phyloP scores from a whole-genome alignment of 2,329 filamentous ascomycete species.

The Aspergillus fructus region DNA sequence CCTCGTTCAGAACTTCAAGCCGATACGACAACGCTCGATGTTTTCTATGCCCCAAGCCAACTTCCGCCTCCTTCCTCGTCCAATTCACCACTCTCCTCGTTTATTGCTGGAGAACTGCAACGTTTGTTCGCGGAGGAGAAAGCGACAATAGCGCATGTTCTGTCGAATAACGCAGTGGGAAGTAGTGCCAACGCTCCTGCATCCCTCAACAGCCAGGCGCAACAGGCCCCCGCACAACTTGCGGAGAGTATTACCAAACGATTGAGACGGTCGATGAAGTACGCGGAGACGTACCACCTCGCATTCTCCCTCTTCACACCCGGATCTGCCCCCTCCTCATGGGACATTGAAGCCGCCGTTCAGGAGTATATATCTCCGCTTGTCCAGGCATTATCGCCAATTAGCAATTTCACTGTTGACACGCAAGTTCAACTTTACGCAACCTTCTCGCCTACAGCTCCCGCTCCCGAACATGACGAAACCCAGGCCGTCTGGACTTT shows the following conservation, averaged over 20 bases:
- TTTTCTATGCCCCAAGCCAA: conserved; percentile 72
- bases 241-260: conserved; percentile 64
- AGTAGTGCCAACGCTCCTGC: conserved; percentile 22
- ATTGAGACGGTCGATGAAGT: conserved; percentile 82
- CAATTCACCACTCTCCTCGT: conserved; percentile 71
- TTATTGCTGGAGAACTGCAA: conserved; percentile 75
- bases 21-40: conserved; percentile 69
- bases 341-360: conserved; percentile 85
- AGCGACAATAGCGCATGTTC: conserved; percentile 74
- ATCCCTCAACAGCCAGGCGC: conserved; percentile 25
- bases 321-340: conserved; percentile 73
- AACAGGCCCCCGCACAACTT: conserved; percentile 44
- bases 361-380: conserved; percentile 79
- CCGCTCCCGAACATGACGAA: conserved; percentile 55
- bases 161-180: conserved; percentile 52
- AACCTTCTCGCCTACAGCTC: conserved; percentile 62
- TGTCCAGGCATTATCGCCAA: conserved; percentile 72
- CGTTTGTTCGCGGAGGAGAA: conserved; percentile 84
- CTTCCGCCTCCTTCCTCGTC: conserved; percentile 66
- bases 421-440: conserved; percentile 96
- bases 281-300: conserved; percentile 89
- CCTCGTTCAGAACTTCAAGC: conserved; percentile 65
- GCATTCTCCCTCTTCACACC: conserved; percentile 94
- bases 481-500: conserved; percentile 63
- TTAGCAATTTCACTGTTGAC: conserved; percentile 94